Evolutionary conservation across 768 basidiomycete genomes (phyloP).

Genomic region (Kwoniella botswanensis): DNA sequence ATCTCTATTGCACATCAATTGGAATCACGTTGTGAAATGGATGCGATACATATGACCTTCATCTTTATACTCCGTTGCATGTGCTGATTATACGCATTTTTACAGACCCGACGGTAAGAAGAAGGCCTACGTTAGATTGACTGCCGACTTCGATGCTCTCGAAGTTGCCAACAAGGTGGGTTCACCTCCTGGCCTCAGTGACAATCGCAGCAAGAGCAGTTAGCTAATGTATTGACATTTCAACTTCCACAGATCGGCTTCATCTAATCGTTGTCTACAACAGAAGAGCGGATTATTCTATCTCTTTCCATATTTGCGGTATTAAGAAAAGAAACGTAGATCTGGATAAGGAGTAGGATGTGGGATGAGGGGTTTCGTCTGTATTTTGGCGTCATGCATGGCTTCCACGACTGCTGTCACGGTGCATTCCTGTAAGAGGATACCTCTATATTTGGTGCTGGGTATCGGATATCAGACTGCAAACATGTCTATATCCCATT

Average conservation of each 20-base stretch:
- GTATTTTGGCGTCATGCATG: conserved; percentile 37
- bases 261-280: conserved; percentile 67
- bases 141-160: conserved; percentile 92
- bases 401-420: conserved; percentile 25
- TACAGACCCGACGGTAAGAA: conserved; percentile 94
- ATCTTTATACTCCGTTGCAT: neutral
- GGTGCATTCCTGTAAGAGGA: no score
- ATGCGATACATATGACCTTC: no score
- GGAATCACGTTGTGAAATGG: no score
- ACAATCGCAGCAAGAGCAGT: neutral
- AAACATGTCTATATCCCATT: no score
- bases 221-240: neutral
- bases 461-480: no score
- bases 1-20: conserved; percentile 9
- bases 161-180: conserved; percentile 96
- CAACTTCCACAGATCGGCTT: conserved; percentile 76
- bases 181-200: conserved; percentile 9
- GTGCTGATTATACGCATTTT: neutral
- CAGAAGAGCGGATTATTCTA: neutral
- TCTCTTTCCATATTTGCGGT: neutral
- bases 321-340: neutral
- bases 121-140: conserved; percentile 97
- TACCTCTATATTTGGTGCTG: no score
- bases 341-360: conserved; percentile 2
- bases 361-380: conserved; percentile 15